These are phyloP conservation scores for Aspergillus felis DNA, from an alignment of 2,329 filamentous ascomycete species.

Conservation along the genomic window DNA sequence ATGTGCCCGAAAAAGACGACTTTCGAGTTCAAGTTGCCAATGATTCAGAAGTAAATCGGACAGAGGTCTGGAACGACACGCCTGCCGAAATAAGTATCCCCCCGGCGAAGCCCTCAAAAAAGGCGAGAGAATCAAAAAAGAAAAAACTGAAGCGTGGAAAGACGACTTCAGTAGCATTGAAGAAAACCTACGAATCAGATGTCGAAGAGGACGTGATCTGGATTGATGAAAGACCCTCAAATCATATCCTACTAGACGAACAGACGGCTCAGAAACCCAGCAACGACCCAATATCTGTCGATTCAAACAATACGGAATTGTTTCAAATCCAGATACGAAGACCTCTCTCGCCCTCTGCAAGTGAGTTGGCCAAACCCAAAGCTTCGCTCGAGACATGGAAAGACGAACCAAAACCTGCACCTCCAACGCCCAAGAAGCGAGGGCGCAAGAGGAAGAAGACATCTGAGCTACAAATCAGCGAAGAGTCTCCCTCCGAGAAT, in stretches of 20 bases:
- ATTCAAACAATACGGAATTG: neutral
- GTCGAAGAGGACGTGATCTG: slow-evolving; percentile 42
- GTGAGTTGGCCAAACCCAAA: neutral
- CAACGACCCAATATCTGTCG: neutral
- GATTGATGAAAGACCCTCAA: slow-evolving; percentile 30
- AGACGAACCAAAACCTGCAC: neutral
- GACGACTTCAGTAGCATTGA: slow-evolving; percentile 32
- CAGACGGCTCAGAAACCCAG: slow-evolving; percentile 5
- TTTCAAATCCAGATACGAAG: neutral
- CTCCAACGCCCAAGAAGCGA: slow-evolving; percentile 38
- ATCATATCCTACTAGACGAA: neutral
- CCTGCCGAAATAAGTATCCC: neutral
- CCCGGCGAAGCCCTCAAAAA: neutral
- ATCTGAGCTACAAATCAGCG: slow-evolving; percentile 15
- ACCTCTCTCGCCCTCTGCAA: neutral
- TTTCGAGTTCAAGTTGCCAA: neutral
- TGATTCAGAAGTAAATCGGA: neutral
- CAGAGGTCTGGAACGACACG: neutral
- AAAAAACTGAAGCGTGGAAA: slow-evolving; percentile 44
- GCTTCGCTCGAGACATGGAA: neutral
- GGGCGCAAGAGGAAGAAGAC: slow-evolving; percentile 40
- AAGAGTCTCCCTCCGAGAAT: slow-evolving; percentile 6
- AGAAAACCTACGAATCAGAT: slow-evolving; percentile 26
- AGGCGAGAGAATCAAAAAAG: slow-evolving; percentile 34
- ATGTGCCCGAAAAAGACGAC: neutral